These are phyloP conservation scores for Zizania palustris DNA, from an alignment of 202 grass and related monocot genomes.

Conservation along the genomic window DNA sequence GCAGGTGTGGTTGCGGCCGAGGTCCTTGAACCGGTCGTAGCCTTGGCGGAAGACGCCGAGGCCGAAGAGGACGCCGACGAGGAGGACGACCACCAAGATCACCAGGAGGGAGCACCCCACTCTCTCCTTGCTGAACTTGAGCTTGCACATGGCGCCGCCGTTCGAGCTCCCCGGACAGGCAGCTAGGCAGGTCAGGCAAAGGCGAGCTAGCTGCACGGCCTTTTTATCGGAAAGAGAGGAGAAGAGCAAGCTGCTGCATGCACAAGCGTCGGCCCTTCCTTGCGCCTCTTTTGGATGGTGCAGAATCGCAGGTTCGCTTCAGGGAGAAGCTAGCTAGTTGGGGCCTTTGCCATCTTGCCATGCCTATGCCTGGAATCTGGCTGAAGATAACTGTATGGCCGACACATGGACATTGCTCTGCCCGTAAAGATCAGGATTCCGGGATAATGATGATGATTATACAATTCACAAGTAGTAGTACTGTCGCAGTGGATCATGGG, in stretches of 20 bases:
- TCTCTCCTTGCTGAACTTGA: conserved; percentile 43
- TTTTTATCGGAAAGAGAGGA: conserved; percentile 5
- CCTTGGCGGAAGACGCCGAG: conserved; percentile 65
- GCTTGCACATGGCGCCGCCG: conserved; percentile 30
- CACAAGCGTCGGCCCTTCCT: neutral
- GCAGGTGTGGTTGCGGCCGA: conserved; percentile 57
- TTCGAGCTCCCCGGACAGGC: neutral
- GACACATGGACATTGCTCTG: conserved; percentile 38
- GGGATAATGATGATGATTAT: too few relatives aligned
- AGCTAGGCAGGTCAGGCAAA: too few relatives aligned
- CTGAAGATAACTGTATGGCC: neutral
- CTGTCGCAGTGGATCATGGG: neutral
- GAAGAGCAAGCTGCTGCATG: neutral
- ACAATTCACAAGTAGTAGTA: neutral
- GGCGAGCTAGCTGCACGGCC: neutral
- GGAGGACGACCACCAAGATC: conserved; percentile 37
- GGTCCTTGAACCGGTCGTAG: conserved; percentile 42
- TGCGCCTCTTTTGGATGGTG: conserved; percentile 21
- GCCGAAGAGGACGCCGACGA: conserved; percentile 70
- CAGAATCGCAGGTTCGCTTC: conserved; percentile 21
- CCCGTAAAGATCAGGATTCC: neutral
- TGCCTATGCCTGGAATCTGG: conserved; percentile 30
- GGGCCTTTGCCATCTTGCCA: conserved; percentile 29
- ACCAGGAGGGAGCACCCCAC: conserved; percentile 54
- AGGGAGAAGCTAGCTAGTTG: neutral